Base-by-base conservation (phyloP, 345 rosid genomes). In the Cardiospermum halicacabum region DNA sequence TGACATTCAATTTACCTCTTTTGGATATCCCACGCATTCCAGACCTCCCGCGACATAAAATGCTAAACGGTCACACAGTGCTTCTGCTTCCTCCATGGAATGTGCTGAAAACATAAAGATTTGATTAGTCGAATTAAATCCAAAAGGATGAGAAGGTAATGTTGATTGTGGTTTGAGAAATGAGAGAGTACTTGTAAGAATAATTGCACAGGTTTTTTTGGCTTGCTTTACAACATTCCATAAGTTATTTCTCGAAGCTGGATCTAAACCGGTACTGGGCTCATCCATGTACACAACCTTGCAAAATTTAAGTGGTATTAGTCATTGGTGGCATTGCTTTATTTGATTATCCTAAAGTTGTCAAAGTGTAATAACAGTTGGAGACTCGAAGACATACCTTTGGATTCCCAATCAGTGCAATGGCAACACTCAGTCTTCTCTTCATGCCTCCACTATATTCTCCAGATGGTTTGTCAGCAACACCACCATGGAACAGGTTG, bases 381-480 rank as follows among this genome's bases (percentile, higher is more conserved):
- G 16, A 32, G 47, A 53, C 30, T 39, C n/a, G 3, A 16, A 63
- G 30, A 55, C 74, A 25, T 75, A 89, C 99, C 77, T 83, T 94
- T 56, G 97, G 99, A 69, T 85, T 83, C 28, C 99, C 99, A 22
- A 94, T 94, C 64, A 91, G 83, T 39, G 99, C 90, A 58, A 94
- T 91, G 58, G 97, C 96, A 61, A 91, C 99, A 67, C 99, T 94
- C 13, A 94, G 95, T 77, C 99, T 82, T 75, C 99, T 87, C 76
- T 94, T 94, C 97, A 94, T 91, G 48, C 99, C 99, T 64, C 99
- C 97, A 39, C 97, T 94, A 69, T 91, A 94, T 71, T 94, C 91
- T 7, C 95, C 91, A 32, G 95, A 89, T 70, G 77, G 76, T 72
- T 90, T 94, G 62, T 94, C 89, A 0, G 86, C 96, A 73, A 91